Evolutionary conservation across 192 early-diverging fungal species (phyloP), one percentile per base, ranked within the genome.

Genomic region (Dissophora globulifera): DNA sequence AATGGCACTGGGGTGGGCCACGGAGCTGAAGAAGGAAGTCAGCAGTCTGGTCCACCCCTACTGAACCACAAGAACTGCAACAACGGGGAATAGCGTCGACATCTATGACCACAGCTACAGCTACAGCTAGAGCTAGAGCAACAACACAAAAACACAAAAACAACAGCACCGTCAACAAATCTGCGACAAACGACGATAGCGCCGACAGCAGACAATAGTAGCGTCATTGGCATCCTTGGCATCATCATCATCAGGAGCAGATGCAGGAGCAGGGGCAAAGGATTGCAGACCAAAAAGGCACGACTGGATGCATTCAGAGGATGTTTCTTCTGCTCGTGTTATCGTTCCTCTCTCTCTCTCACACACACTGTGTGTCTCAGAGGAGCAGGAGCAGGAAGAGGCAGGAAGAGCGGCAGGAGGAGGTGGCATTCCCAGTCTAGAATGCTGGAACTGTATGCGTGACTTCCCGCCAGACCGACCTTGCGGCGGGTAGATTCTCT

Each of bases 81-180:
- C 35, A 13, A 38, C 35, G 35, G n/a, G n/a, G n/a, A 38, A 30
- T 29, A 60, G 3, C 10, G 35, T 25, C 47, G 31, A 40, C 59
- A 50, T 15, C 47, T 16, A 27, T 51, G 38, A 54, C 47, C 48
- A 38, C 16, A 62, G 12, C 60, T 41, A 62, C 31, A 62, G n/a
- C n/a, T n/a, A n/a, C n/a, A n/a, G n/a, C n/a, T n/a, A n/a, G n/a
- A n/a, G n/a, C n/a, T n/a, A n/a, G n/a, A n/a, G n/a, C n/a, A n/a
- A n/a, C n/a, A n/a, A 40, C 38, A 40, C 38, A 7, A 40, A 10
- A 40, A 40, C 38, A 45, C 43, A 45, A 17, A 10, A n/a, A 45
- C 43, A 45, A 45, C 35, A 38, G 13, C 35, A 6, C 7, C 35
- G 13, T 38, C 35, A 38, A 38, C 35, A 38, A 38, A 38, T n/a